Base-by-base conservation (phyloP, 495 filamentous ascomycete species). In the Penicillium longicatenatum region DNA sequence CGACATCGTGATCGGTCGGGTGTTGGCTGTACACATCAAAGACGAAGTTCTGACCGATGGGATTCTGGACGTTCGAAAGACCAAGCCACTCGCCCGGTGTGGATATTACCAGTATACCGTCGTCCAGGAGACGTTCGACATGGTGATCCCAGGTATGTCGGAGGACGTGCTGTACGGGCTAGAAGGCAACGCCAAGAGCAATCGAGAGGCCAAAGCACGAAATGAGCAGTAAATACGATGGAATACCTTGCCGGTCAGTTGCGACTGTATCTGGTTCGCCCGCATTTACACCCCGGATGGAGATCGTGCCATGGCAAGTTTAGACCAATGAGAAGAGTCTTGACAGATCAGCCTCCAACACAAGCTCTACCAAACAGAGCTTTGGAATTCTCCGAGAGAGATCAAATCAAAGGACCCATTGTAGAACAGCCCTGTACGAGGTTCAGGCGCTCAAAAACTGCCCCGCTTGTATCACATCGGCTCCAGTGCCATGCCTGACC, bases 101-200 rank as follows among this genome's bases (percentile, higher is more conserved):
- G 83, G 83, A 42, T 86, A 86, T 55, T 78, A 78, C 62, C 70
- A 86, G 68, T 86, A 85, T 65, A 69, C 76, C 6, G 79, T 77
- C 31, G 64, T 83, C 11, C 59, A 65, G 41, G 73, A 83, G 55
- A 78, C 76, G 12, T 82, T 83, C 64, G 78, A 82, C 17, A 83
- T 84, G 81, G 63, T 75, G 0, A 75, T 78, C 39, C 76, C 75
- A 19, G 65, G 67, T 9, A 70, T 70, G 67, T 69, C 68, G 11
- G 65, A 68, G 37, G 68, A 75, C 61, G 64, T 68, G 2, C 55
- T 70, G 24, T 69, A 69, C 52, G 70, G 73, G 37, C 43, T 71
- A 49, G 73, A 68, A 44, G 68, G 62, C 7, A 70, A 35, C 52
- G 49, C 58, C 17, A 57, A 52, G 44, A 26, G 39, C 6, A 65